Base-by-base conservation (phyloP, 352 stramenopile genomes). In the Phytophthora fragariaefolia region DNA sequence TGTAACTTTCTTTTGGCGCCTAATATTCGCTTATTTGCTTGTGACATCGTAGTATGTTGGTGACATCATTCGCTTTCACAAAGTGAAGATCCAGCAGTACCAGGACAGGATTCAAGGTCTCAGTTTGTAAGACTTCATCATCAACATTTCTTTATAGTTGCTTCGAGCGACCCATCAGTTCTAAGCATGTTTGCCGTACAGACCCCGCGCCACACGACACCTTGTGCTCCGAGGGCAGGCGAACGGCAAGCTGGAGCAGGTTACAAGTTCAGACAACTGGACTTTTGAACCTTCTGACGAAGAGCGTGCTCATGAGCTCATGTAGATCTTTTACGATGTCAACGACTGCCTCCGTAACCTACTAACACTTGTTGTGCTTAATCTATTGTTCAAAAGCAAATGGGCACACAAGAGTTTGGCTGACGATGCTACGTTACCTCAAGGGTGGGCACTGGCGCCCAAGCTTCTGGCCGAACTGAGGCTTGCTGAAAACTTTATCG, bases 61-160 rank as follows among this genome's bases (percentile, higher is more conserved):
- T 36, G 86, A 94, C 49, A 74, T 94, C 38, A 83, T 94, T 58
- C 86, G 86, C 6, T 91, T 94, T 65, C 86, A 94, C 71, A 85
- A 87, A 45, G 65, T 92, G 1, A 68, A 76, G n/a, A 83, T 94
- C 38, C 88, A 92, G 40, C 70, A 77, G 8, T 91, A 85, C 45
- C 68, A 82, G 28, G 73, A 84, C 30, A 77, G 61, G 26, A 69
- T 85, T 5, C 85, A 94, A 68, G 85, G 83, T 5, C 46, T 92
- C 15, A 71, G 71, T 50, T 61, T 58, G 85, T 93, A 72, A 48
- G 82, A 66, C 24, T 26, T 38, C 23, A 18, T 48, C 8, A n/a
- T 22, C 24, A 9, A 13, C n/a, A 43, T 43, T 18, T n/a, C n/a
- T n/a, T n/a, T n/a, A n/a, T n/a, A n/a, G n/a, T n/a, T n/a, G n/a